phyloP scores from a whole-genome alignment of 495 filamentous ascomycete species.

The Neurospora tetrasperma region DNA sequence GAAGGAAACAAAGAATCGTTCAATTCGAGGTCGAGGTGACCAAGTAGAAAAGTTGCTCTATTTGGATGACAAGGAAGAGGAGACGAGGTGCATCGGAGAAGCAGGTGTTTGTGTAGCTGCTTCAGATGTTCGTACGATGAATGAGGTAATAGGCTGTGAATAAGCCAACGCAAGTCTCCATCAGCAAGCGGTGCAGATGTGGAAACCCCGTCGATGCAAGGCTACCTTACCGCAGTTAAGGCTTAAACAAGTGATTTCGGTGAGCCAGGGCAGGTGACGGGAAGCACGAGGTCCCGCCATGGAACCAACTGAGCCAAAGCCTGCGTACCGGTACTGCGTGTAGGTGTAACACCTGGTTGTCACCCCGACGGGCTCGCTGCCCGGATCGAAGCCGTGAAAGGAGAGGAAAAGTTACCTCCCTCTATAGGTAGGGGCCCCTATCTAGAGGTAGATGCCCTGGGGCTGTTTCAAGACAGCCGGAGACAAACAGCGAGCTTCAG shows the following conservation, averaged over 20 bases:
- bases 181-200: not conserved
- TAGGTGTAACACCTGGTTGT: too few relatives aligned
- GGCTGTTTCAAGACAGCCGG: too few relatives aligned
- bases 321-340: not conserved
- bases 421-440: too few relatives aligned
- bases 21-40: not conserved
- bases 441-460: too few relatives aligned
- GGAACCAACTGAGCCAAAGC: not conserved
- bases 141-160: conserved; percentile 1
- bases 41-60: not conserved
- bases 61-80: not conserved
- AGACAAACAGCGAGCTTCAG: too few relatives aligned
- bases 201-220: not conserved
- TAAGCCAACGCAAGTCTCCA: not conserved
- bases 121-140: not conserved
- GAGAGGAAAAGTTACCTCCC: too few relatives aligned
- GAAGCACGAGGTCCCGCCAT: too few relatives aligned
- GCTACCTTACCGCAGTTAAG: not conserved
- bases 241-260: too few relatives aligned
- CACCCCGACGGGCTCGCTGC: too few relatives aligned
- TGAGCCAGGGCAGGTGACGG: not conserved
- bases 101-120: not conserved
- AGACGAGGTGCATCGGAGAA: not conserved
- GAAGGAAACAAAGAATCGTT: not conserved
- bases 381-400: too few relatives aligned